phyloP scores from a whole-genome alignment of 2,329 filamentous ascomycete genomes.

The Juglanconis juglandina region DNA sequence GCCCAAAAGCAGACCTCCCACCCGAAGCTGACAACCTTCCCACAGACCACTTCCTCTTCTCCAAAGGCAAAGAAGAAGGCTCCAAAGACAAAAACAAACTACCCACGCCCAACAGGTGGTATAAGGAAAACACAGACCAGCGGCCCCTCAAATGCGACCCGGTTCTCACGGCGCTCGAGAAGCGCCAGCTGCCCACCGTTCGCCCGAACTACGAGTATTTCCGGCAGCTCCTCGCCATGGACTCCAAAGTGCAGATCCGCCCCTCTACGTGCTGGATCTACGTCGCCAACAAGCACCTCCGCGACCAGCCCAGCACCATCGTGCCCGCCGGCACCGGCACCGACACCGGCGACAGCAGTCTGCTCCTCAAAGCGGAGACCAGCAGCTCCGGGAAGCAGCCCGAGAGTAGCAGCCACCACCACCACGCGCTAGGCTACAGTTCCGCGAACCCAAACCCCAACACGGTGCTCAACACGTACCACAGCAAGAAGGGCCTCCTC shows the following conservation, averaged over 20 bases:
- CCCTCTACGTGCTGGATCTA: slow-evolving; percentile 60
- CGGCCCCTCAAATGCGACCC: slow-evolving; percentile 63
- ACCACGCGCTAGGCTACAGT: not conserved
- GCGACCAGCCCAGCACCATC: slow-evolving; percentile 26
- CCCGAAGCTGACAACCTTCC: too few relatives aligned
- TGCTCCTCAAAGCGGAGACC: slow-evolving; percentile 9
- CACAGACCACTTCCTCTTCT: slow-evolving; percentile 59
- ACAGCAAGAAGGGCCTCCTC: slow-evolving; percentile 24
- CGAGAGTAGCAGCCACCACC: not conserved
- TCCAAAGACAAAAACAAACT: slow-evolving; percentile 34
- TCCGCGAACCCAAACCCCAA: not conserved
- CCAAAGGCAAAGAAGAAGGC: slow-evolving; percentile 53
- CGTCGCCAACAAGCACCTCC: slow-evolving; percentile 51
- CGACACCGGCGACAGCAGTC: slow-evolving; percentile 39
- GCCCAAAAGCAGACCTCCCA: slow-evolving; percentile 18
- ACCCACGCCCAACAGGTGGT: slow-evolving; percentile 18
- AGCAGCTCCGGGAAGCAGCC: slow-evolving; percentile 3
- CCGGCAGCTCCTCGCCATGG: slow-evolving; percentile 51
- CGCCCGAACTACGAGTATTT: slow-evolving; percentile 63
- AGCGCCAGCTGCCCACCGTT: slow-evolving; percentile 54
- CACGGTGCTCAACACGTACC: slow-evolving; percentile 15
- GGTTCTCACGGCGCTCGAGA: slow-evolving; percentile 58
- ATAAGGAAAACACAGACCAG: slow-evolving; percentile 34
- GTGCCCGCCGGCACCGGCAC: slow-evolving; percentile 39
- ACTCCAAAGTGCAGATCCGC: slow-evolving; percentile 50